A percentile compares a stretch with the other conserved stretches of the same genome.
phyloP scores from a whole-genome alignment of 2,329 filamentous ascomycete genomes.

The Fusarium sp. region DNA sequence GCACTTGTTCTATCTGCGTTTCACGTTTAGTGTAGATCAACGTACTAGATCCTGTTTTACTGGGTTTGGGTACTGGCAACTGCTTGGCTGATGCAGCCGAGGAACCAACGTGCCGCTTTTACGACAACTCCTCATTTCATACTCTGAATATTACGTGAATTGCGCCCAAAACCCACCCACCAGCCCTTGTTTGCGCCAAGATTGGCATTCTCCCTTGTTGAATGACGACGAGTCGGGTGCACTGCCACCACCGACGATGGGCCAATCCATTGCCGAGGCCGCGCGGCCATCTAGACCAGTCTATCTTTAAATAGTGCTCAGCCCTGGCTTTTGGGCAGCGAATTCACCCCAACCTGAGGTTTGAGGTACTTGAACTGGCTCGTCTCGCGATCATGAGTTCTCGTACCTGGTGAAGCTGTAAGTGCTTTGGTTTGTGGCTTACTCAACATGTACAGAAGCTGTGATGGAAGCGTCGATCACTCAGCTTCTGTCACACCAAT shows the following conservation, averaged over 20 bases:
- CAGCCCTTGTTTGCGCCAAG: constrained; percentile 4
- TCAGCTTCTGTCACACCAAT: neutral
- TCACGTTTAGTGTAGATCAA: too few species aligned
- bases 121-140: constrained; percentile 1
- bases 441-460: neutral
- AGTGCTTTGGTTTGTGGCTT: neutral
- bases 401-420: neutral
- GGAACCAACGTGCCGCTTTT: neutral
- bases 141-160: neutral
- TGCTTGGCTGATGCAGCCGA: too few species aligned
- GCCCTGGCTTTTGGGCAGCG: neutral
- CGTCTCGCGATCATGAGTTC: constrained; percentile 21
- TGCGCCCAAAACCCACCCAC: neutral
- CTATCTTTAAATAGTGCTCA: constrained; percentile 24
- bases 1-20: neutral
- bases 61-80: too few species aligned
- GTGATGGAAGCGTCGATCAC: neutral
- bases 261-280: constrained; percentile 39
- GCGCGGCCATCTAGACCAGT: constrained; percentile 36
- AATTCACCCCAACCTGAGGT: neutral
- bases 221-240: constrained; percentile 38
- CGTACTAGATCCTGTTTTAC: too few species aligned
- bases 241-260: constrained; percentile 44
- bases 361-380: neutral
- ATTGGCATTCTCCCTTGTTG: neutral